Percentiles rank a stretch among this genome's conserved stretches.
Conservation (phyloP, 148 eudicot species). For the Agrostemma githago region DNA sequence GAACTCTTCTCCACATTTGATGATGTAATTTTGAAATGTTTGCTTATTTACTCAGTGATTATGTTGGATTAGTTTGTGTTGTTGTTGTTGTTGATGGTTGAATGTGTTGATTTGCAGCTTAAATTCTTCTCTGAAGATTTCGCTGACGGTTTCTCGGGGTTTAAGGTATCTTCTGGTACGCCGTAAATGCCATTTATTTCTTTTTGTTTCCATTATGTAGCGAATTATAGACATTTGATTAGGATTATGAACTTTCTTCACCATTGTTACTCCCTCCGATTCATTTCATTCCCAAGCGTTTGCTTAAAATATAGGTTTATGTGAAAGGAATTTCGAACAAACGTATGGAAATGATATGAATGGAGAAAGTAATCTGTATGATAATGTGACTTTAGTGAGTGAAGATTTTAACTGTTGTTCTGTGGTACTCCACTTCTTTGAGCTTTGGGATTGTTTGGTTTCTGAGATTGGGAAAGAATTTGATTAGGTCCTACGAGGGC, state of each 20-base stretch:
- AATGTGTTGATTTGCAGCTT: conserved; percentile 38
- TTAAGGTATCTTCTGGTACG: conserved; percentile 87
- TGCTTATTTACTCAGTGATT: background rate
- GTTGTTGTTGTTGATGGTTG: background rate
- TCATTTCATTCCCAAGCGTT: too few species aligned
- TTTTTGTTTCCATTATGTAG: background rate
- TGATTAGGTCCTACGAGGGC: conserved; percentile 44
- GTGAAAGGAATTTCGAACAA: too few species aligned
- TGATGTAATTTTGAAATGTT: conserved; percentile 11
- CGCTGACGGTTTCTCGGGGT: conserved; percentile 58
- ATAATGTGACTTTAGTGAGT: too few species aligned
- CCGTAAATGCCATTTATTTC: conserved; percentile 15
- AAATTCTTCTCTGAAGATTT: conserved; percentile 62
- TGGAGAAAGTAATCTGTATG: too few species aligned
- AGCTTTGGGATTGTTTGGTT: background rate
- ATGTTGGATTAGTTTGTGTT: background rate
- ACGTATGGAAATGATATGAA: too few species aligned
- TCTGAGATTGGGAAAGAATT: conserved; percentile 19
- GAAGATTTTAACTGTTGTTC: background rate
- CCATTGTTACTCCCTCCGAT: background rate
- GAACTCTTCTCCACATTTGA: conserved; percentile 22
- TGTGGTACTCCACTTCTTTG: background rate
- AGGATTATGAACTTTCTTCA: background rate
- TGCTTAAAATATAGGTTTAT: too few species aligned
- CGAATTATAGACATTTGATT: background rate